Conservation (phyloP, 23 red algal species). For the Gracilaria vermiculophylla region DNA sequence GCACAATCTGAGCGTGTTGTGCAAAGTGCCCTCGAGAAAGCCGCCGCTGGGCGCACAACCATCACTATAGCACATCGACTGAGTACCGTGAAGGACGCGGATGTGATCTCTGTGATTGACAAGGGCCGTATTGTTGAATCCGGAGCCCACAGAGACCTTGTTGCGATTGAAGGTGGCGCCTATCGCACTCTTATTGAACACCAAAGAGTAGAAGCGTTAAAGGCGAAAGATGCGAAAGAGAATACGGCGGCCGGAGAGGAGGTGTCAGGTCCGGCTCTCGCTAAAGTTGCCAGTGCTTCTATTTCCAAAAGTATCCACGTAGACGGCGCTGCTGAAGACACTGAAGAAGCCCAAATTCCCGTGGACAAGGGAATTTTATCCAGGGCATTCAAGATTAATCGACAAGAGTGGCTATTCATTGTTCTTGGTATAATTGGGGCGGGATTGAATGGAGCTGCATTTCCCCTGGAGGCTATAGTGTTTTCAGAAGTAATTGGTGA, state of each 20-base stretch:
- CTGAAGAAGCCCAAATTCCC: not conserved
- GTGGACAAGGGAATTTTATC: conserved; percentile 47
- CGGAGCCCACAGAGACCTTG: conserved; percentile 76
- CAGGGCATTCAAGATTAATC: conserved; percentile 45
- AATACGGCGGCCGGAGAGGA: not conserved
- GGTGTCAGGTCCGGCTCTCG: not conserved
- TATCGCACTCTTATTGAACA: conserved; percentile 79
- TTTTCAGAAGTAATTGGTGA: conserved; percentile 66
- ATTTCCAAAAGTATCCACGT: not conserved
- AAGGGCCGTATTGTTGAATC: conserved; percentile 77
- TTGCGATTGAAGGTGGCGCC: conserved; percentile 52
- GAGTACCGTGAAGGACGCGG: conserved; percentile 84
- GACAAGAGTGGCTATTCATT: conserved; percentile 47
- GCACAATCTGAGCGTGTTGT: conserved; percentile 89
- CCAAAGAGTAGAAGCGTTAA: conserved; percentile 62
- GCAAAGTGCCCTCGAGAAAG: conserved; percentile 83
- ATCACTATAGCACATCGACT: conserved; percentile 97
- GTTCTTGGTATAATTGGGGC: conserved; percentile 53
- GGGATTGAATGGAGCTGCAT: conserved; percentile 44
- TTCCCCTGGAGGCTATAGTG: conserved; percentile 48
- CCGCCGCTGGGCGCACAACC: conserved; percentile 70
- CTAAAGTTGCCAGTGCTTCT: conserved; percentile 20
- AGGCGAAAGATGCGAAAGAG: conserved; percentile 30
- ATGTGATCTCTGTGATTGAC: conserved; percentile 91
- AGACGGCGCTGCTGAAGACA: not conserved